Conservation (phyloP, 768 basidiomycete species). For the Rhizopogon vinicolor region DNA sequence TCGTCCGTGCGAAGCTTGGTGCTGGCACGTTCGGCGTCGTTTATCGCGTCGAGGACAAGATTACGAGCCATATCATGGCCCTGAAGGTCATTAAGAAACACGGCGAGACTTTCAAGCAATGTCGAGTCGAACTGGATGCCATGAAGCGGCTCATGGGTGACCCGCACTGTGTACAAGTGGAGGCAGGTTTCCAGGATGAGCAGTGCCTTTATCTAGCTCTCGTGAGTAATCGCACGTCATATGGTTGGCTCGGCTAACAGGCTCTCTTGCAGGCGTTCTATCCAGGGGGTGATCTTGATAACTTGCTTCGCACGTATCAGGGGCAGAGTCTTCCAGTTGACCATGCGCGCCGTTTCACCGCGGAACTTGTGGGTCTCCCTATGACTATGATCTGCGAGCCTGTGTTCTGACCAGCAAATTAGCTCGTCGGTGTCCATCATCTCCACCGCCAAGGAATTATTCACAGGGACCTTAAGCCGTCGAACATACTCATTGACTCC, state of each 20-base stretch:
- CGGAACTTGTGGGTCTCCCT: conserved; percentile 4
- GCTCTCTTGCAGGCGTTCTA: conserved; percentile 1
- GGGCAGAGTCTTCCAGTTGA: neutral
- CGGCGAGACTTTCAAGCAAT: neutral
- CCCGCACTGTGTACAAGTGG: conserved; percentile 2
- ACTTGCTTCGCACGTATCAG: neutral
- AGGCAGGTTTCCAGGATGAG: conserved; percentile 10
- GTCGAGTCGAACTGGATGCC: conserved; percentile 3
- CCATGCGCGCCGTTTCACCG: conserved; percentile 3
- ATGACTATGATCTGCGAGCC: neutral
- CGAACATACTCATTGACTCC: conserved; percentile 52
- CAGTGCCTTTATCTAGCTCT: conserved; percentile 6
- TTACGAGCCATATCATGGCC: conserved; percentile 2
- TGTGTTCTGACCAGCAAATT: neutral
- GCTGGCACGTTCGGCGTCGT: conserved; percentile 4
- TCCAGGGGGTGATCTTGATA: conserved; percentile 6
- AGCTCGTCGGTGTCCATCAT: conserved; percentile 29
- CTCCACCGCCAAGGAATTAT: conserved; percentile 61
- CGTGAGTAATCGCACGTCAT: conserved; percentile 2
- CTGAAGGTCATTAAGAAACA: conserved; percentile 9
- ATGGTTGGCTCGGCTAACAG: neutral
- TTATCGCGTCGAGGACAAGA: conserved; percentile 3
- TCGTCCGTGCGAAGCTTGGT: neutral
- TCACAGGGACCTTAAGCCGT: conserved; percentile 67
- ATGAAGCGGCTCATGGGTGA: conserved; percentile 5